Percentiles rank a stretch among this genome's conserved stretches.
Conservation (phyloP, 257 asterid genomes). For the Knoxia roxburghii region DNA sequence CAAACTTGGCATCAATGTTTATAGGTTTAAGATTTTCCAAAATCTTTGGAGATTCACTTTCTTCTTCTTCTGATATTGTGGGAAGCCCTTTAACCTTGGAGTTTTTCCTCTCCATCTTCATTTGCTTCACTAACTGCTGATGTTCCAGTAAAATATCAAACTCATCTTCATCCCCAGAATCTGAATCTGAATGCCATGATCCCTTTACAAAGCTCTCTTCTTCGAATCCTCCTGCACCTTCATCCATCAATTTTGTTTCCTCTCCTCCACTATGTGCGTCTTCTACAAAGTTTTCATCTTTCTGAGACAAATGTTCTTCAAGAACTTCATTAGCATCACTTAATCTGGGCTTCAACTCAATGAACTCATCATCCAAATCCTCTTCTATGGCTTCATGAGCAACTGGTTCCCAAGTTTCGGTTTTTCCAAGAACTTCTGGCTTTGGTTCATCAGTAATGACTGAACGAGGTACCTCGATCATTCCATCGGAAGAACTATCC, state of each 20-base stretch:
- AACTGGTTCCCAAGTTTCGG: background rate
- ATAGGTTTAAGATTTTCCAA: conserved; percentile 64
- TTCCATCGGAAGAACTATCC: conserved; percentile 7
- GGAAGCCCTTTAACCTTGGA: conserved; percentile 63
- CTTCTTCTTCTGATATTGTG: conserved; percentile 64
- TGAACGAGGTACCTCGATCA: background rate
- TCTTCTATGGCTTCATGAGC: conserved; percentile 6
- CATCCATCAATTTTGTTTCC: conserved; percentile 12
- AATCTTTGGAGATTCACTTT: conserved; percentile 53
- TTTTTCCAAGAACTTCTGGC: conserved; percentile 10
- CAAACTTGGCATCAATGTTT: conserved; percentile 50
- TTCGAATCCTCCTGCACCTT: background rate
- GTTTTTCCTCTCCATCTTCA: conserved; percentile 72
- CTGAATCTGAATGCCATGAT: conserved; percentile 33
- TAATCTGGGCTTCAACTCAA: conserved; percentile 39
- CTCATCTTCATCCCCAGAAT: conserved; percentile 47
- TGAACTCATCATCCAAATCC: conserved; percentile 42
- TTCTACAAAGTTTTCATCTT: conserved; percentile 8
- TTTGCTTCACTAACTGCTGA: conserved; percentile 60
- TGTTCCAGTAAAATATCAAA: conserved; percentile 62
- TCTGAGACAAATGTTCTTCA: conserved; percentile 10
- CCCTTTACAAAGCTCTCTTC: conserved; percentile 12
- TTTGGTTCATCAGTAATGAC: conserved; percentile 7
- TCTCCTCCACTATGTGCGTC: background rate
- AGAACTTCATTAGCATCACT: background rate